Conservation (phyloP, 1,139 yeast species). For the Candida mesenterica region DNA sequence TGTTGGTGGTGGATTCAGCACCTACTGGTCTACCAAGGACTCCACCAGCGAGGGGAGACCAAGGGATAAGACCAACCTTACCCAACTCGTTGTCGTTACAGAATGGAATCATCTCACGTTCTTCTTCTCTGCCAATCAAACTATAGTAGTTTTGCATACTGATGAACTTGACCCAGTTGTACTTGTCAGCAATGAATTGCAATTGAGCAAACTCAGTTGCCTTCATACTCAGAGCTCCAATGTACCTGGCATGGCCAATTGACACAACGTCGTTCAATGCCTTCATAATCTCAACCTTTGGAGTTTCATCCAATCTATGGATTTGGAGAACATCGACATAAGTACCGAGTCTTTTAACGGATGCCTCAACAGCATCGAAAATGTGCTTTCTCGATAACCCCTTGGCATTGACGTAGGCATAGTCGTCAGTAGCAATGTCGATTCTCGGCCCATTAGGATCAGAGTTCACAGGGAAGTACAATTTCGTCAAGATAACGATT, state of each 20-base stretch:
- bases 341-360: conserved; percentile 19
- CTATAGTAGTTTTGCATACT: conserved; percentile 61
- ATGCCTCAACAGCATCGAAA: conserved; percentile 17
- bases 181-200: conserved; percentile 17
- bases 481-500: conserved; percentile 47
- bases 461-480: conserved; percentile 11
- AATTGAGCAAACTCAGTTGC: conserved; percentile 18
- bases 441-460: conserved; percentile 9
- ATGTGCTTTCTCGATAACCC: conserved; percentile 21
- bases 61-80: conserved; percentile 50
- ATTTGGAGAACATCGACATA: conserved; percentile 20
- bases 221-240: conserved; percentile 20
- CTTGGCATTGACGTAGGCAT: conserved; percentile 14
- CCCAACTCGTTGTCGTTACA: conserved; percentile 36
- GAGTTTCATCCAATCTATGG: conserved; percentile 17
- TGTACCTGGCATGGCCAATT: conserved; percentile 16
- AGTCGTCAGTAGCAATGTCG: conserved; percentile 4
- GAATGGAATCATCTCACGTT: conserved; percentile 56
- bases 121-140: conserved; percentile 57
- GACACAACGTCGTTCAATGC: conserved; percentile 18
- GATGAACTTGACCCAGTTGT: conserved; percentile 44
- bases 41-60: conserved; percentile 53
- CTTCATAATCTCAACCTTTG: conserved; percentile 18
- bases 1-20: conserved; percentile 17
- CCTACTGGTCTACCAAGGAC: conserved; percentile 40